Evolutionary conservation across 257 asterid species (phyloP), one percentile per base, ranked within the genome.

Genomic region (Scutellaria barbata): DNA sequence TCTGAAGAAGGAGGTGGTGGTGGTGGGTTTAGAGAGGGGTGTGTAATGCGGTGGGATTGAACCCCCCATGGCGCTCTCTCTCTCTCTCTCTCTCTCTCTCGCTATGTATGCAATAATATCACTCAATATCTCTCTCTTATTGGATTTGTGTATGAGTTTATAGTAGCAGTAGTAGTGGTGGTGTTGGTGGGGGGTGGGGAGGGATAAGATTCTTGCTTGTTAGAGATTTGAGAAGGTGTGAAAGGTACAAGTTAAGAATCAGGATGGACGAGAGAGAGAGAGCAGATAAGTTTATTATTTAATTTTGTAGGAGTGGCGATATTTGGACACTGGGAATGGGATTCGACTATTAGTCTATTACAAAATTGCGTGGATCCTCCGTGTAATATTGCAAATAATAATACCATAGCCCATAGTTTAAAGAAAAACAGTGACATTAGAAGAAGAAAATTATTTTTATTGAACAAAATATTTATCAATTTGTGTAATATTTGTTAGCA

Each of bases 11-110:
- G 65, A n/a, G 56, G 79, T 2, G 79, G 35, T 16, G 16, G 75
- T 2, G 69, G 75, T 2, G 68, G 93, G 85, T 63, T 89, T 89
- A 39, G 88, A 84, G 43, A 81, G 78, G 2, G 95, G 95, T 7
- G 91, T 81, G 81, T 91, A 89, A 78, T 83, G 76, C 0, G 86
- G 86, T 22, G 84, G 87, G 85, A 43, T 82, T 47, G 81, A 81
- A 43, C 91, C 95, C 66, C 88, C 95, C 96, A 91, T 54, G 14
- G 0, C 20, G 20, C 22, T 17, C 40, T 35, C 42, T 61, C 22
- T 25, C 18, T n/a, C 30, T 25, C 14, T 56, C 8, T 55, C 35
- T 30, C 35, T 55, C 35, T 30, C 35, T 22, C 25, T 30, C 2
- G 35, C 5, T 30, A 4, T 3, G 5, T 30, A 22, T 25, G 45